Conservation (phyloP, 768 basidiomycete genomes). For the Fistulinella prunicolor region DNA sequence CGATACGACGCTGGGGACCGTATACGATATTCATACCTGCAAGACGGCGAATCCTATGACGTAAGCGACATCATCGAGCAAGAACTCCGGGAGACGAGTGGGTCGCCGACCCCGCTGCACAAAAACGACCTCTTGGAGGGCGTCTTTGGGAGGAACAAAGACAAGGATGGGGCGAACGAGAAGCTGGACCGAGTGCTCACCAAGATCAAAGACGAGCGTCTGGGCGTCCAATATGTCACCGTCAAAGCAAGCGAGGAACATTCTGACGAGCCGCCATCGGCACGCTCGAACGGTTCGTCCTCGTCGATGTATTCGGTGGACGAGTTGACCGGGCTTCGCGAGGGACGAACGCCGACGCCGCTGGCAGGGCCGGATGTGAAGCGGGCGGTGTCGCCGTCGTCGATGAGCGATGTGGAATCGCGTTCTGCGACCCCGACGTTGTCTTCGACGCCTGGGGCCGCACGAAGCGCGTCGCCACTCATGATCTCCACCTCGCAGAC, state of each 20-base stretch:
- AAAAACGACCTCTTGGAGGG: slow-evolving; percentile 68
- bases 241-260: slow-evolving; percentile 7
- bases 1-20: slow-evolving; percentile 65
- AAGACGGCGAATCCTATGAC: slow-evolving; percentile 90
- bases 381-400: slow-evolving; percentile 21
- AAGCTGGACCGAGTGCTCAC: slow-evolving; percentile 71
- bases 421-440: slow-evolving; percentile 29
- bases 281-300: slow-evolving; percentile 29
- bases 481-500: slow-evolving; percentile 19
- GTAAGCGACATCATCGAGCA: slow-evolving; percentile 92
- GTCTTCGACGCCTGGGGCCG: slow-evolving; percentile 5
- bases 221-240: slow-evolving; percentile 30
- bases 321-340: slow-evolving; percentile 25
- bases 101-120: slow-evolving; percentile 19
- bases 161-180: slow-evolving; percentile 61
- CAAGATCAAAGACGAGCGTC: slow-evolving; percentile 68
- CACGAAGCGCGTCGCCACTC: slow-evolving; percentile 27
- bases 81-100: slow-evolving; percentile 65
- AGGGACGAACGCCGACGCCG: slow-evolving; percentile 33
- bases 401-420: slow-evolving; percentile 17
- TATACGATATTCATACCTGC: slow-evolving; percentile 93
- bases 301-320: slow-evolving; percentile 61
- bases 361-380: slow-evolving; percentile 12
- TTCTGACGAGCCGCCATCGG: slow-evolving; percentile 27
- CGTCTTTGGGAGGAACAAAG: slow-evolving; percentile 55